Base-by-base conservation (phyloP, 352 stramenopile genomes). In the Blastocystis sp. region DNA sequence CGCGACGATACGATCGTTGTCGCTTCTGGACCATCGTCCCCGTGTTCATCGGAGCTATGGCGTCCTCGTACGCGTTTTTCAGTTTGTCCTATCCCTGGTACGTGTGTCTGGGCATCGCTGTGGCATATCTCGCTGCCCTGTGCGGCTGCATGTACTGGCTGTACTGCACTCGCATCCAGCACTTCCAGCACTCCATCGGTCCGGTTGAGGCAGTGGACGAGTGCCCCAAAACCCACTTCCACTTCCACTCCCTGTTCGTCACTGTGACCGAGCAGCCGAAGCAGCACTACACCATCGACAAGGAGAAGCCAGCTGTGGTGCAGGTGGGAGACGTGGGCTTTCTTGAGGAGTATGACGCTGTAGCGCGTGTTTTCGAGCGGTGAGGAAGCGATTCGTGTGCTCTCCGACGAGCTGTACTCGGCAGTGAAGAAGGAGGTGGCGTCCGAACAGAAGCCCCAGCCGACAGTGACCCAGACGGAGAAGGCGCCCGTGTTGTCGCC, bases 251-350 rank as follows among this genome's bases (percentile, higher is more conserved):
- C n/a, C 63, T 50, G 19, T 10, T 74, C 26, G 63, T 37, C 12
- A 3, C n/a, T 9, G 74, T 59, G n/a, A 81, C 45, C 13, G 51
- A 62, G 29, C 21, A 21, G 10, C 24, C 41, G 45, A 29, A 66
- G n/a, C 70, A 62, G n/a, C 70, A 81, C n/a, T 62, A 66, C 55
- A 26, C 37, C n/a, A 85, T 85, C 45, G 61, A 66, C 16, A 55
- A 26, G 50, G 29, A 66, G 19, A 62, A 55, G 29, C 74, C 74
- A 19, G 74, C 74, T 26, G 61, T 29, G 24, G 55, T 85, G 29
- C 45, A 85, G 66, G 74, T 85, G 50, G 74, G 50, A 41, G 74
- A 85, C 29, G 74, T 85, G 10, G 4, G 31, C 29, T 1, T 33
- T 10, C 4, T 16, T 39, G 2, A 21, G 1, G 29, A 3, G 37